Evolutionary conservation across 345 rosid genomes (phyloP).

Genomic region (Aquilaria yunnanensis): DNA sequence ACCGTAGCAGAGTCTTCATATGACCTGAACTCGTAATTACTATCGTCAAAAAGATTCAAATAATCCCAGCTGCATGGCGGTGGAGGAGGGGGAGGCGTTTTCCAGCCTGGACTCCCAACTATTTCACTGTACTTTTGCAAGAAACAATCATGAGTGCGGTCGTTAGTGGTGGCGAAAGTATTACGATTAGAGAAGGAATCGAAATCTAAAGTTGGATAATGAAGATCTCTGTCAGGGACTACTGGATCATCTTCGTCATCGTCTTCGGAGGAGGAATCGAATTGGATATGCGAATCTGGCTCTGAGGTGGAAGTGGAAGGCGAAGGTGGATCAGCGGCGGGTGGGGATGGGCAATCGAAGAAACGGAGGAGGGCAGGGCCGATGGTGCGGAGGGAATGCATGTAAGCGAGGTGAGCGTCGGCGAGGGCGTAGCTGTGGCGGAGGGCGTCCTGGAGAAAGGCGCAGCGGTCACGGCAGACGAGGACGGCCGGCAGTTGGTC

Average conservation of each 20-base stretch:
- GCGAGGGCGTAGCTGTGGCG: conserved; percentile 37
- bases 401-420: conserved; percentile 38
- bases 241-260: conserved; percentile 20
- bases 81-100: conserved; percentile 27
- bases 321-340: conserved; percentile 10
- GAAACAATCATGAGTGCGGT: no score
- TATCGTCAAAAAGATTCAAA: conserved; percentile 30
- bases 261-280: conserved; percentile 46
- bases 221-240: conserved; percentile 6
- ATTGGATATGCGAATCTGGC: conserved; percentile 45
- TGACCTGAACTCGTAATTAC: conserved; percentile 24
- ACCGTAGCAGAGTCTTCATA: conserved; percentile 15
- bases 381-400: conserved; percentile 32
- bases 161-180: neutral
- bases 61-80: conserved; percentile 9
- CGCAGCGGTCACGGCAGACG: conserved; percentile 45
- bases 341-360: conserved; percentile 13
- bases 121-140: neutral
- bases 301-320: conserved; percentile 25
- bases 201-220: conserved; percentile 18
- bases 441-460: conserved; percentile 39
- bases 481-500: conserved; percentile 46
- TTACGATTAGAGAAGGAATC: conserved; percentile 10
- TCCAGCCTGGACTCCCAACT: conserved; percentile 8
- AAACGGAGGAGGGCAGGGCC: conserved; percentile 29